Evolutionary conservation across 73 alveolate species (phyloP), one percentile per base, ranked within the genome.

Genomic region (Stentor roeselii): DNA sequence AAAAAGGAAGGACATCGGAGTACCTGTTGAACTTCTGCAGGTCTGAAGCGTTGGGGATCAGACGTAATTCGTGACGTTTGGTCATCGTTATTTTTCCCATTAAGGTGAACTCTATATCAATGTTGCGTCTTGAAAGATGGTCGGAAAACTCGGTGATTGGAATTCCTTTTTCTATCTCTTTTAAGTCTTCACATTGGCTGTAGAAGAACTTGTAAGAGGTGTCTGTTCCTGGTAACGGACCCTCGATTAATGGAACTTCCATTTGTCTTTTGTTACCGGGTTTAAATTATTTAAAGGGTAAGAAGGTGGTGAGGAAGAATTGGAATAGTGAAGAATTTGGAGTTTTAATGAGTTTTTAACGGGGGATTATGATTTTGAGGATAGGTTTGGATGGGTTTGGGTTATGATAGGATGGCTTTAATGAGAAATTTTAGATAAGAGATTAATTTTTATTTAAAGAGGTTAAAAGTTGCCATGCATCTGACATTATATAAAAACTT

Each of bases 51-150:
- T 36, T 78, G 4, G 77, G 36, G 86, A 76, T 82, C 27, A 75
- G 87, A 67, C 61, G 76, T 3, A 41, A 42, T 59, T 32, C 67
- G 59, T 90, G 93, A 35, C 88, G 83, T 60, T 88, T 80, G 39
- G 93, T 88, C 76, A 87, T 92, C 11, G 96, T 90, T 4, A 90
- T 78, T 80, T 84, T 88, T 42, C 93, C 40, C 34, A 90, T 77
- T 39, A 90, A 59, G 74, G 88, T 83, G 82, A 88, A 90, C 82
- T 90, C 96, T 36, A 84, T 76, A 21, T 90, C 83, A 15, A 84
- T 4, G 75, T 88, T 87, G 58, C 96, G 86, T 4, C 60, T 36
- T 36, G 74, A 75, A 58, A 36, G 50, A 32, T 88, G 85, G 4
- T 21, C 11, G 31, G 36, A 3, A 84, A 88, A 90, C 36, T 82